Base-by-base conservation (phyloP, 2,329 filamentous ascomycete species). In the Colletotrichum sidae region DNA sequence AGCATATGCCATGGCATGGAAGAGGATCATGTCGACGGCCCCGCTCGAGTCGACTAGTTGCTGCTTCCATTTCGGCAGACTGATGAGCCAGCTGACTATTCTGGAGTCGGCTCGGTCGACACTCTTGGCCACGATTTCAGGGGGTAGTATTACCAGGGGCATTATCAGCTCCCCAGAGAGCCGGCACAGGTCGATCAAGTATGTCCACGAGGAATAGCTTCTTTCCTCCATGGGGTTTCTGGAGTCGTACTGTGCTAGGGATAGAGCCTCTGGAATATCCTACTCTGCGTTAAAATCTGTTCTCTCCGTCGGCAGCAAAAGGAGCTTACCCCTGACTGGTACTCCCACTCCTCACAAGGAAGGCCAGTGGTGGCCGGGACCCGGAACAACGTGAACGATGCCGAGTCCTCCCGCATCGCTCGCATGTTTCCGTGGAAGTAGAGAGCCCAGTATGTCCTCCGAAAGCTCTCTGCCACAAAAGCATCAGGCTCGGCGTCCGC, bases 361-460 rank as follows among this genome's bases (percentile, higher is more conserved):
- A 80, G 65, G 45, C 79, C 76, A 13, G 76, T 74, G 17, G 78
- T 73, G 25, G 72, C 70, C 12, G 73, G 69, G 33, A 77, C 67
- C 10, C 73, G 70, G 13, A 66, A 70, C 34, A 77, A 70, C 34
- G 72, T 65, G 42, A 75, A 74, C 42, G 67, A 70, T 34, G 70
- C 61, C 38, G 65, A 67, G 8, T 67, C 63, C n/a, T 72, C 69
- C 15, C 66, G 68, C 47, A 70, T 42, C 7, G 62, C 61, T 15
- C 72, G 69, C 55, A 71, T 67, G 45, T 69, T 71, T 49, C 73
- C 69, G 45, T 73, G 72, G 15, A 76, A 70, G 57, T 74, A 79
- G n/a, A 81, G 65, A 12, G 72, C 74, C 77, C 78, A 81, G 69
- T 76, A 81, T 6, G 78, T 80, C 41, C 79, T 75, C 58, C 79